Conservation (phyloP, 352 stramenopile genomes). For the Pythium aristosporum region DNA sequence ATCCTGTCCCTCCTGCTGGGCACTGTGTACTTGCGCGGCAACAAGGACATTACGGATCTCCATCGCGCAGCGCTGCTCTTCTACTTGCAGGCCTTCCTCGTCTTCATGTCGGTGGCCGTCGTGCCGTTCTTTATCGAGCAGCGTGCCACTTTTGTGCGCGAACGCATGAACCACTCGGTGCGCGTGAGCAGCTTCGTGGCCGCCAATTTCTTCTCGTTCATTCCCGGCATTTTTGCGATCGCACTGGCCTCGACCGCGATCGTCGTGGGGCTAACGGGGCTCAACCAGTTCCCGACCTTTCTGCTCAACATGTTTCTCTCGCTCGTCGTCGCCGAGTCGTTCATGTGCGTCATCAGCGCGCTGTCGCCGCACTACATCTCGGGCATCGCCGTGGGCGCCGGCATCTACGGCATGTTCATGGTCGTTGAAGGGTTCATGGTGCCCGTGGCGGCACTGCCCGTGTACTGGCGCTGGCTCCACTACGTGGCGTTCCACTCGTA, state of each 20-base stretch:
- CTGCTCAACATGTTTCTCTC: constrained; percentile 51
- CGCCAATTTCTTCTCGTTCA: constrained; percentile 44
- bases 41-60: constrained; percentile 40
- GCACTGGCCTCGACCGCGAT: constrained; percentile 46
- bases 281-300: constrained; percentile 38
- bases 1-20: constrained; percentile 66
- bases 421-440: constrained; percentile 82
- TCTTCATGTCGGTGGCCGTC: constrained; percentile 59
- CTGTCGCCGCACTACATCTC: constrained; percentile 85
- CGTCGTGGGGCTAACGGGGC: constrained; percentile 32
- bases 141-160: constrained; percentile 57
- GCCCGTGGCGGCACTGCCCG: constrained; percentile 39
- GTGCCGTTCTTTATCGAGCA: constrained; percentile 89
- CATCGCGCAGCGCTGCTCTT: constrained; percentile 67
- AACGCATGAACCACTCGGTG: constrained; percentile 37
- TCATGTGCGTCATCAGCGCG: constrained; percentile 78
- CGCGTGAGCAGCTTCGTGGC: constrained; percentile 51
- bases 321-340: constrained; percentile 73
- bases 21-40: constrained; percentile 63
- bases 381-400: constrained; percentile 76
- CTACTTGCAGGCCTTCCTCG: constrained; percentile 77
- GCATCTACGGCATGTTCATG: constrained; percentile 88
- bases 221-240: constrained; percentile 59
- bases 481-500: constrained; percentile 23
- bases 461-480: constrained; percentile 25